Evolutionary conservation across 228 moss, liverwort and hornwort genomes (phyloP).

Genomic region (Sphagnum magellanicum): DNA sequence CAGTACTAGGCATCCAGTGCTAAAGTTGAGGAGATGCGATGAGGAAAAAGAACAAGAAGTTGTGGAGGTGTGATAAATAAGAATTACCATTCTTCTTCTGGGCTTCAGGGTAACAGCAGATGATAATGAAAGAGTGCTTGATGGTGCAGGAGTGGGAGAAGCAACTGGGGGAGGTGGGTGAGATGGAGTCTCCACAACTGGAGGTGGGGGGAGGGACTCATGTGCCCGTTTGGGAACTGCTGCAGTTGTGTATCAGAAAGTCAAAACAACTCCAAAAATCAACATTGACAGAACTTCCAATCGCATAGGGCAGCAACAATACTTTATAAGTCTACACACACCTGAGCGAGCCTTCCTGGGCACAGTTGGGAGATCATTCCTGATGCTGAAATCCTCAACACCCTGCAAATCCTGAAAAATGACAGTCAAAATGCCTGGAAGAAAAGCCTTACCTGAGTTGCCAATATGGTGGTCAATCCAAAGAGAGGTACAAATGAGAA

Average conservation of each 20-base stretch:
- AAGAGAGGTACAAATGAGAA: too few relatives aligned
- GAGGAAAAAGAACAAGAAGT: too few relatives aligned
- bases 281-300: too few relatives aligned
- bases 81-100: slow-evolving; percentile 64
- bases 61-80: too few relatives aligned
- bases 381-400: slow-evolving; percentile 57
- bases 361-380: slow-evolving; percentile 76
- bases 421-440: too few relatives aligned
- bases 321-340: slow-evolving; percentile 6
- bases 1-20: too few relatives aligned
- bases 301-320: too few relatives aligned
- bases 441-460: too few relatives aligned
- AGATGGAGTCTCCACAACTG: slow-evolving; percentile 30
- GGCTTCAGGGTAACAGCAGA: slow-evolving; percentile 55
- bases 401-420: slow-evolving; percentile 26
- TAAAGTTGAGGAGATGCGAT: too few relatives aligned
- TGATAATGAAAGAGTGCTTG: slow-evolving; percentile 40
- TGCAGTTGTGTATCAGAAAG: slow-evolving; percentile 18
- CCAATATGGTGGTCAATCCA: too few relatives aligned
- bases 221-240: slow-evolving; percentile 69
- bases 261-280: too few relatives aligned
- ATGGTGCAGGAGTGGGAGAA: slow-evolving; percentile 32
- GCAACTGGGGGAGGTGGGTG: slow-evolving; percentile 25
- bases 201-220: slow-evolving; percentile 32
- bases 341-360: slow-evolving; percentile 96